These are phyloP conservation scores for Glarea lozoyensis DNA, from an alignment of 495 filamentous ascomycete genomes.

Conservation along the genomic window DNA sequence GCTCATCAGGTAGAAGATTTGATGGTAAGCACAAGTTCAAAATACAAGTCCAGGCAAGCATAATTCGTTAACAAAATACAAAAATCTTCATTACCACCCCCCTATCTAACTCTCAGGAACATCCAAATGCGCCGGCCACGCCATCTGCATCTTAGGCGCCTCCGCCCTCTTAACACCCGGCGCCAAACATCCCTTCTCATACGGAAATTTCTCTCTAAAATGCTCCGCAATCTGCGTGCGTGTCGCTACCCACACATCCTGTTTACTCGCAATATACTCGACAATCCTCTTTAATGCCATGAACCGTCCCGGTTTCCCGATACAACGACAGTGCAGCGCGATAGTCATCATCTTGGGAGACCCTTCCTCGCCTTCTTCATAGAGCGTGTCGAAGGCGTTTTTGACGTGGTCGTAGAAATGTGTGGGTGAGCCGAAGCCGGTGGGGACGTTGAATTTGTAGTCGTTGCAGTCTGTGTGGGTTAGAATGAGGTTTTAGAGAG, in stretches of 20 bases:
- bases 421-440: slow-evolving; percentile 25
- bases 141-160: slow-evolving; percentile 8
- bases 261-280: slow-evolving; percentile 30
- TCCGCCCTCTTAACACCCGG: slow-evolving; percentile 17
- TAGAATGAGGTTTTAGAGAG: neutral
- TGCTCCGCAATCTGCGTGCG: slow-evolving; percentile 34
- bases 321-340: slow-evolving; percentile 31
- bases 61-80: too few species aligned
- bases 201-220: slow-evolving; percentile 32
- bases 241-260: slow-evolving; percentile 38
- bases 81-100: too few species aligned
- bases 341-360: slow-evolving; percentile 38
- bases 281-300: slow-evolving; percentile 34
- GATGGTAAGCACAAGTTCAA: too few species aligned
- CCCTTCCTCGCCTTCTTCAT: slow-evolving; percentile 31
- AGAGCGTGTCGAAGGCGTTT: slow-evolving; percentile 31
- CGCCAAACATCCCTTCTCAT: slow-evolving; percentile 20
- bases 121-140: slow-evolving; percentile 15
- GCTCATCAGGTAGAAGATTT: too few species aligned
- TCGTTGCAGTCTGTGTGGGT: slow-evolving; percentile 28
- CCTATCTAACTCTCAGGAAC: slow-evolving; percentile 1
- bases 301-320: slow-evolving; percentile 33
- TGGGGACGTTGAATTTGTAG: slow-evolving; percentile 30
- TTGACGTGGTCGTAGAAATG: slow-evolving; percentile 28
- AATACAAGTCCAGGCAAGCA: too few species aligned